These are phyloP conservation scores for Epichloe scottii DNA, from an alignment of 2,329 filamentous ascomycete genomes.

Conservation along the genomic window DNA sequence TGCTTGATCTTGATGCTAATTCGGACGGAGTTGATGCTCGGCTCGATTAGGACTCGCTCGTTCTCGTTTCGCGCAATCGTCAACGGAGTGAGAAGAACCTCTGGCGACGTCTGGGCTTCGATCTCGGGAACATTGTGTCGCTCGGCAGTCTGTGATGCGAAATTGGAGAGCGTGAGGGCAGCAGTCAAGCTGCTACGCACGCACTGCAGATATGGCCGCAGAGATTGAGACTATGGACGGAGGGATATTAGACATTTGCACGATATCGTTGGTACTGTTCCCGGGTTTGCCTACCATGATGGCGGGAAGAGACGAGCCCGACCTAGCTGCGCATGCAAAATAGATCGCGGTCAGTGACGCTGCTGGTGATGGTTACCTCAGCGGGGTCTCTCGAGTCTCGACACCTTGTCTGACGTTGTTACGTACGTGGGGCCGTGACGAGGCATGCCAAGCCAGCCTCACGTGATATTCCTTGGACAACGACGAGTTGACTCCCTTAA, in stretches of 20 bases:
- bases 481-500: background rate
- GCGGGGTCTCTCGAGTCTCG: conserved; percentile 10
- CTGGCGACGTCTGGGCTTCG: conserved; percentile 83
- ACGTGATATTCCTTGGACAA: conserved; percentile 1
- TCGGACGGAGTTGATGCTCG: conserved; percentile 90
- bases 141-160: conserved; percentile 92
- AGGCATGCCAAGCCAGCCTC: background rate
- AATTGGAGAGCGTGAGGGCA: conserved; percentile 80
- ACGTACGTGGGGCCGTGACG: conserved; percentile 16
- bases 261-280: background rate
- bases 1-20: conserved; percentile 99
- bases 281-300: background rate
- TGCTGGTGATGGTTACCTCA: conserved; percentile 6
- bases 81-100: conserved; percentile 84
- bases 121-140: conserved; percentile 97
- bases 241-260: background rate
- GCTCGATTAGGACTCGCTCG: conserved; percentile 90
- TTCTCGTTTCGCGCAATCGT: conserved; percentile 92
- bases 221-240: conserved; percentile 73
- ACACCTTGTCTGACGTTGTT: conserved; percentile 18
- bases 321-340: background rate
- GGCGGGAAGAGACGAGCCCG: background rate
- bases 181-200: conserved; percentile 90
- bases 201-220: conserved; percentile 91
- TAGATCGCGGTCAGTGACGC: conserved; percentile 5